A percentile compares a stretch with the other conserved stretches of the same genome.
phyloP scores from a whole-genome alignment of 768 basidiomycete genomes.

The Porpolomopsis calyptriformis region DNA sequence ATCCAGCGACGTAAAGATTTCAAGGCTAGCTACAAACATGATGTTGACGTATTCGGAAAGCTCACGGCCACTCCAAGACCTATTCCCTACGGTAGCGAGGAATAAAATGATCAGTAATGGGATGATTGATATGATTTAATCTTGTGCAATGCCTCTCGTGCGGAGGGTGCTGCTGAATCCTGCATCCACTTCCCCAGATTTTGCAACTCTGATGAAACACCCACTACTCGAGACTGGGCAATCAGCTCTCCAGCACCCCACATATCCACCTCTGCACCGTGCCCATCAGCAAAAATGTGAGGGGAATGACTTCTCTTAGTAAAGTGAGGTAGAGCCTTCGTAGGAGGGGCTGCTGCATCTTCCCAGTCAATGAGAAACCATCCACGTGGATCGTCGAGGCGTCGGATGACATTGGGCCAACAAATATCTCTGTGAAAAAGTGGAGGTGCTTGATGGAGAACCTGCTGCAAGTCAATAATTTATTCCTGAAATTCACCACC shows the following conservation, averaged over 20 bases:
- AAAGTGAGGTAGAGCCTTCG: background rate
- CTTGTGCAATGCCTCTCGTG: slow-evolving; percentile 1
- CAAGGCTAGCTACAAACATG: too few species aligned
- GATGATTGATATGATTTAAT: background rate
- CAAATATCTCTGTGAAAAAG: slow-evolving; percentile 18
- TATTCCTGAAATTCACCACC: slow-evolving; percentile 6
- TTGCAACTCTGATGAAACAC: background rate
- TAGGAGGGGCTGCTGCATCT: background rate
- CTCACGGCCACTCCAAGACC: too few species aligned
- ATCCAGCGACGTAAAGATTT: too few species aligned
- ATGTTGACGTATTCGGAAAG: too few species aligned
- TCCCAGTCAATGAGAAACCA: too few species aligned
- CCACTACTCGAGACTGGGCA: background rate
- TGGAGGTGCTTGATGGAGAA: slow-evolving; percentile 1
- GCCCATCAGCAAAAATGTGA: slow-evolving; percentile 1
- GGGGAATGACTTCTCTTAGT: background rate
- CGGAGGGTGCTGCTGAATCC: background rate
- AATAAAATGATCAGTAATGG: too few species aligned
- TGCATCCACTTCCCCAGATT: too few species aligned
- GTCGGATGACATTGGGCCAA: slow-evolving; percentile 17
- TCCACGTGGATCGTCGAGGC: slow-evolving; percentile 12
- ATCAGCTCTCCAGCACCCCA: slow-evolving; percentile 6
- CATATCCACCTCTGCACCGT: slow-evolving; percentile 3
- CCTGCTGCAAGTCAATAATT: slow-evolving; percentile 1
- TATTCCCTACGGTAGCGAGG: too few species aligned